Percentiles rank a stretch among this genome's conserved stretches.
These are phyloP conservation scores for Xanthoparmelia taractica DNA, from an alignment of 495 filamentous ascomycete genomes.

Conservation along the genomic window DNA sequence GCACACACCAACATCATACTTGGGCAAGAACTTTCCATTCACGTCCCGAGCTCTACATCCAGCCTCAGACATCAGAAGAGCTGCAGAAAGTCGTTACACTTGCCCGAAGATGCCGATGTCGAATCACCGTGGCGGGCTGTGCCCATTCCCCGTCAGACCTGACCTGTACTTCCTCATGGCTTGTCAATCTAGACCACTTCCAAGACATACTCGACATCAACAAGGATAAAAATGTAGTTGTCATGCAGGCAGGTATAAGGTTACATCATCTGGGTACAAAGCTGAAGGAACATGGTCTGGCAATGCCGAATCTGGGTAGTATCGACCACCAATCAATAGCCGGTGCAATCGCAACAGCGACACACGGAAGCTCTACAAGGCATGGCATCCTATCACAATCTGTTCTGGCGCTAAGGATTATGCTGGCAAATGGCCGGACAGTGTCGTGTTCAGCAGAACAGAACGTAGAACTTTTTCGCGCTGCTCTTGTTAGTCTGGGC, in stretches of 20 bases:
- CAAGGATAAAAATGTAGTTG: conserved; percentile 52
- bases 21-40: conserved; percentile 92
- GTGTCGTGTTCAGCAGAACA: conserved; percentile 63
- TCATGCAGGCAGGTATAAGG: conserved; percentile 78
- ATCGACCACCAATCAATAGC: conserved; percentile 93
- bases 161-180: conserved; percentile 91
- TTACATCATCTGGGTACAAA: conserved; percentile 59
- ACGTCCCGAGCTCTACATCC: conserved; percentile 81
- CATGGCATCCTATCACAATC: conserved; percentile 79
- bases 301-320: conserved; percentile 83
- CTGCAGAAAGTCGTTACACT: conserved; percentile 75
- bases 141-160: conserved; percentile 88
- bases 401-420: conserved; percentile 64
- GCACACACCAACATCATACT: conserved; percentile 74
- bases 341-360: conserved; percentile 86
- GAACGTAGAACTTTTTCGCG: conserved; percentile 75
- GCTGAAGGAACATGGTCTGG: conserved; percentile 64
- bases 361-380: conserved; percentile 76
- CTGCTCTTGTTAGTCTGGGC: conserved; percentile 78
- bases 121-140: conserved; percentile 72
- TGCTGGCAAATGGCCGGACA: conserved; percentile 72
- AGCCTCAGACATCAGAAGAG: conserved; percentile 67
- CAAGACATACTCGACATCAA: conserved; percentile 63
- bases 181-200: conserved; percentile 85
- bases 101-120: conserved; percentile 70